Evolutionary conservation across 345 rosid species (phyloP), one percentile per base, ranked within the genome.

Genomic region (Hibiscus syriacus): DNA sequence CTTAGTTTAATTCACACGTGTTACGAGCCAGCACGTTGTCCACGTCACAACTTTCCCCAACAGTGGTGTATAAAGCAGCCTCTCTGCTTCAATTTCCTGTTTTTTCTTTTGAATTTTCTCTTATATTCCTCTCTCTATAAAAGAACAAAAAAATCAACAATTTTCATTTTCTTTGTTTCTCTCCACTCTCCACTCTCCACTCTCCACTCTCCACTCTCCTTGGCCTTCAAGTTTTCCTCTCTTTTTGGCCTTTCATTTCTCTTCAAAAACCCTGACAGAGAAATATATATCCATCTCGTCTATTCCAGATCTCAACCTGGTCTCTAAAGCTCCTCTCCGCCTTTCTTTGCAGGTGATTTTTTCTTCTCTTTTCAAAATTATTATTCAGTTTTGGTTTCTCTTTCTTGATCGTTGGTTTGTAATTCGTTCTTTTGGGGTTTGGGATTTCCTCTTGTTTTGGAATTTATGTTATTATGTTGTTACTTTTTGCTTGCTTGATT

Each of bases 311-410:
- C 82, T 72, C 70, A 39, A 48, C 19, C 23, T 59, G 48, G 30
- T 65, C 17, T 34, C 38, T 20, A 12, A 32, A 29, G 14, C 38
- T 34, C 17, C 46, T 50, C 43, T 57, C 49, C 55, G 52, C 64
- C 38, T 67, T 64, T 30, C 46, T 20, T 41, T 67, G 43, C 41
- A 56, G 85, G 87, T 81, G 77, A 74, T 74, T 76, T 32, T 20
- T 76, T 77, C 6, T 34, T 4, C 1, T 11, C 43, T 10, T 64
- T 67, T 10, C 46, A 58, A n/a, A 41, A 30, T n/a, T 61, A 5
- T 29, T 52, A 55, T 43, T 26, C 38, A 29, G 59, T 2, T 45
- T 48, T 55, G 65, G n/a, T 55, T 26, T 22, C 19, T 41, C 23
- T 11, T 52, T 25, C 39, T 55, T 64, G 61, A 32, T 72, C 43